These are phyloP conservation scores for Lophiotrema nucula DNA, from an alignment of 495 filamentous ascomycete genomes.

Conservation along the genomic window DNA sequence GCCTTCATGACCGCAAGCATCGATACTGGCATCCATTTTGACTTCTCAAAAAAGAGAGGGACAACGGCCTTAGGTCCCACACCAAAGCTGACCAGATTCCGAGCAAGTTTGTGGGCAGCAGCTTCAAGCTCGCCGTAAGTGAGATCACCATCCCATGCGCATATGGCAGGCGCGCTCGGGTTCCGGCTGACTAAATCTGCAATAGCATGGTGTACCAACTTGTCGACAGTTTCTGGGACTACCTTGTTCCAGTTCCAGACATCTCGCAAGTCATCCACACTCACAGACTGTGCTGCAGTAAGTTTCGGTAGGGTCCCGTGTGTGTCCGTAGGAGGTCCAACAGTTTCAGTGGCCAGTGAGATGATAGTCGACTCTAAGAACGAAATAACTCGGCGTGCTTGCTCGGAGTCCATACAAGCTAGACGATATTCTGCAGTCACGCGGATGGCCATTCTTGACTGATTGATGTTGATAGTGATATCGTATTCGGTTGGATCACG, in stretches of 20 bases:
- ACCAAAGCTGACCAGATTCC: neutral
- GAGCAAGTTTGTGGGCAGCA: neutral
- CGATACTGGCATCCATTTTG: neutral
- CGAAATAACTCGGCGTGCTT: no score
- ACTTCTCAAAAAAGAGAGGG: slow-evolving; percentile 17
- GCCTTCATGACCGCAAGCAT: slow-evolving; percentile 5
- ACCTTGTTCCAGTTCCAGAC: neutral
- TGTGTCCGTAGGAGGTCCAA: no score
- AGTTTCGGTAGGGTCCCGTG: no score
- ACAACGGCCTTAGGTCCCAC: neutral
- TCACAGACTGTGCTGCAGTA: neutral
- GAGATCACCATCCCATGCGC: slow-evolving; percentile 1
- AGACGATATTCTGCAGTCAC: no score
- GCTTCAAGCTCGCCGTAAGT: slow-evolving; percentile 10
- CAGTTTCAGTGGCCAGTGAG: no score
- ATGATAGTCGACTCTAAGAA: no score
- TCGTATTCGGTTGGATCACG: no score
- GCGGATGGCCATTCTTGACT: no score
- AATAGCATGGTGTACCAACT: neutral
- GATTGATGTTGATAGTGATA: no score
- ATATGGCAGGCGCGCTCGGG: slow-evolving; percentile 5
- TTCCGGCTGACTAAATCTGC: neutral
- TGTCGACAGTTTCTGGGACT: slow-evolving; percentile 1
- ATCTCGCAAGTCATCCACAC: neutral
- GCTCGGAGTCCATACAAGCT: no score